These are phyloP conservation scores for Takashimella tepidaria DNA, from an alignment of 1,284 basidiomycete genomes.

Conservation along the genomic window DNA sequence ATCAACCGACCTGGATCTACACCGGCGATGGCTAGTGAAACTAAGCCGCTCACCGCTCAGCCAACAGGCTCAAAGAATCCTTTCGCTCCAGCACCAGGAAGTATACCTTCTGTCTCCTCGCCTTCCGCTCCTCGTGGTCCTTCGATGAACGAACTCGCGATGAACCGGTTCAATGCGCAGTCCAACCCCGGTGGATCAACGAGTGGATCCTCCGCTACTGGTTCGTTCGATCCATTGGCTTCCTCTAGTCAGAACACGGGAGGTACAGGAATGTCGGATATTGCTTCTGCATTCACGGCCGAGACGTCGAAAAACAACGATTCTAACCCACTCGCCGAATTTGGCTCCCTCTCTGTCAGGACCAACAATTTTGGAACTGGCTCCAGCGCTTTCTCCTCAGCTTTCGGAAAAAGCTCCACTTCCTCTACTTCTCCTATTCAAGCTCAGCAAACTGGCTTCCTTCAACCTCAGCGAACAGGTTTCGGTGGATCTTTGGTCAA, in stretches of 20 bases:
- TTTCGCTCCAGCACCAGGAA: constrained; percentile 69
- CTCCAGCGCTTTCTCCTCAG: constrained; percentile 7
- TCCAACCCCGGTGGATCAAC: constrained; percentile 12
- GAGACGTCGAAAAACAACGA: constrained; percentile 12
- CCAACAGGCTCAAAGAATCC: constrained; percentile 93
- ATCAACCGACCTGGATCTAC: constrained; percentile 30
- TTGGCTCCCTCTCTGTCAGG: constrained; percentile 15
- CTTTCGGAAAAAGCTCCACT: constrained; percentile 3
- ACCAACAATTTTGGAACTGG: constrained; percentile 1
- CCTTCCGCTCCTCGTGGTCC: constrained; percentile 69
- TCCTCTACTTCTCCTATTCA: constrained; percentile 13
- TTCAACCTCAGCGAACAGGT: constrained; percentile 75
- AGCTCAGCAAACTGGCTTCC: constrained; percentile 23
- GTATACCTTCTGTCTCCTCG: constrained; percentile 35
- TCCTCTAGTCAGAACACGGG: not conserved
- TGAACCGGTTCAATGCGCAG: constrained; percentile 44
- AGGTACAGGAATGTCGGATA: constrained; percentile 33
- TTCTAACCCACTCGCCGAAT: constrained; percentile 20
- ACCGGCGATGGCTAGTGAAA: constrained; percentile 49
- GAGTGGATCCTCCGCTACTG: not conserved
- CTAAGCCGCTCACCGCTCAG: constrained; percentile 67
- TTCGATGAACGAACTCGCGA: constrained; percentile 73
- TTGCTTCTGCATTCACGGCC: constrained; percentile 42
- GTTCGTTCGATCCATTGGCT: constrained; percentile 4
- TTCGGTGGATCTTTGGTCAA: constrained; percentile 64